Evolutionary conservation across 1,284 basidiomycete species (phyloP).

Genomic region (Austroboletus olivaceoglutinosus): DNA sequence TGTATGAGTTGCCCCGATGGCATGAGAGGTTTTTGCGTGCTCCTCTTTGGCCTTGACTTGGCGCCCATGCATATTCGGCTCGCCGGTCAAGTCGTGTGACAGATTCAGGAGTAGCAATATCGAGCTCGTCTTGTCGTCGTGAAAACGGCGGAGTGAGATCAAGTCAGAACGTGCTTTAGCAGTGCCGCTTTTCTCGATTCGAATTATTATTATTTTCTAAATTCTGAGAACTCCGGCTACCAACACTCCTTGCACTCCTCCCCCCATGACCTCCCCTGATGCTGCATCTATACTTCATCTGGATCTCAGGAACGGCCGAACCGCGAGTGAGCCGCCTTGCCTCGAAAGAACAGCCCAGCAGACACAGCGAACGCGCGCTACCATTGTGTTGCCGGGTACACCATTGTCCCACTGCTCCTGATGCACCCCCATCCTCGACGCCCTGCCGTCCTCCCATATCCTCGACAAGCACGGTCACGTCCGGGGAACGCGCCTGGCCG

Average conservation of each 20-base stretch:
- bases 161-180: slow-evolving; percentile 5
- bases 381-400: no score
- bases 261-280: slow-evolving; percentile 22
- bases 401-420: not conserved
- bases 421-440: slow-evolving; percentile 3
- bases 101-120: not conserved
- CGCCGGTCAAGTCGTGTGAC: not conserved
- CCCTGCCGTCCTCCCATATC: slow-evolving; percentile 1
- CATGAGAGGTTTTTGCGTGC: slow-evolving; percentile 3
- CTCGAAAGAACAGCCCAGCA: slow-evolving; percentile 2
- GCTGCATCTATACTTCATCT: slow-evolving; percentile 10
- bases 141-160: not conserved
- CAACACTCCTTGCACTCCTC: slow-evolving; percentile 30
- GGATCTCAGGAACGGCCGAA: slow-evolving; percentile 6
- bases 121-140: not conserved
- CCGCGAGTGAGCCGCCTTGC: not conserved
- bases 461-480: slow-evolving; percentile 3
- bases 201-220: slow-evolving; percentile 32
- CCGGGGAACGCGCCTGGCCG: slow-evolving; percentile 9
- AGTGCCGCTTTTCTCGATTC: slow-evolving; percentile 22
- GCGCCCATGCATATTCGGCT: not conserved
- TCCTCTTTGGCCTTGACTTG: not conserved
- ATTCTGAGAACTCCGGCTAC: slow-evolving; percentile 33
- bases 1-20: not conserved
- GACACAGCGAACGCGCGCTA: slow-evolving; percentile 1